phyloP scores from a whole-genome alignment of 1,284 basidiomycete species.

The Wallemia mellicola region DNA sequence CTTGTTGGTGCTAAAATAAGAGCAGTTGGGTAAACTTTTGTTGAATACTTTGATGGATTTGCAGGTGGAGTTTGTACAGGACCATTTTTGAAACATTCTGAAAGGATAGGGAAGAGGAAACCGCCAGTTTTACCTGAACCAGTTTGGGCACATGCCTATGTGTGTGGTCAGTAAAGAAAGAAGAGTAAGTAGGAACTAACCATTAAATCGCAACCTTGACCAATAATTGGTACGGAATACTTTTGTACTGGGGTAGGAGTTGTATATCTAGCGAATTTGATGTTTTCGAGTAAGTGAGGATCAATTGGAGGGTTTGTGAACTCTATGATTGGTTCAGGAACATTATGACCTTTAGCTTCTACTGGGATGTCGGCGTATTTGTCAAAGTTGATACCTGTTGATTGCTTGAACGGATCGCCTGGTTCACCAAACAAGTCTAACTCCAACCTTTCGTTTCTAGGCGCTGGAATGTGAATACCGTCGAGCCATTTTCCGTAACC shows the following conservation, averaged over 20 bases:
- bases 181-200: slow-evolving; percentile 21
- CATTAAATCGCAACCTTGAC: slow-evolving; percentile 73
- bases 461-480: slow-evolving; percentile 51
- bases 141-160: slow-evolving; percentile 28
- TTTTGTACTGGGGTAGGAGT: slow-evolving; percentile 97
- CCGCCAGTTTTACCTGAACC: slow-evolving; percentile 98
- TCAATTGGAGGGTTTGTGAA: slow-evolving; percentile 80
- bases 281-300: slow-evolving; percentile 80
- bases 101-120: slow-evolving; percentile 97
- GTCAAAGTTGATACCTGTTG: slow-evolving; percentile 98
- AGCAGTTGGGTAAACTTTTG: slow-evolving; percentile 78
- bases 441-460: slow-evolving; percentile 58
- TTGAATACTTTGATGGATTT: slow-evolving; percentile 19
- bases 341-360: slow-evolving; percentile 81
- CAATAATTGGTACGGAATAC: slow-evolving; percentile 96
- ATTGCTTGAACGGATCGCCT: slow-evolving; percentile 50
- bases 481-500: slow-evolving; percentile 54
- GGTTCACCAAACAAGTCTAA: slow-evolving; percentile 84
- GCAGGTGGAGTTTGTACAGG: slow-evolving; percentile 34
- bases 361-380: slow-evolving; percentile 99
- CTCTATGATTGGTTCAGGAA: slow-evolving; percentile 65
- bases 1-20: slow-evolving; percentile 92
- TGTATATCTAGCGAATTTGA: slow-evolving; percentile 65
- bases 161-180: slow-evolving; percentile 5
- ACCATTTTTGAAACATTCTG: slow-evolving; percentile 62